Conservation (phyloP, 2,329 filamentous ascomycete genomes). For the Phialemonium atrogriseum region DNA sequence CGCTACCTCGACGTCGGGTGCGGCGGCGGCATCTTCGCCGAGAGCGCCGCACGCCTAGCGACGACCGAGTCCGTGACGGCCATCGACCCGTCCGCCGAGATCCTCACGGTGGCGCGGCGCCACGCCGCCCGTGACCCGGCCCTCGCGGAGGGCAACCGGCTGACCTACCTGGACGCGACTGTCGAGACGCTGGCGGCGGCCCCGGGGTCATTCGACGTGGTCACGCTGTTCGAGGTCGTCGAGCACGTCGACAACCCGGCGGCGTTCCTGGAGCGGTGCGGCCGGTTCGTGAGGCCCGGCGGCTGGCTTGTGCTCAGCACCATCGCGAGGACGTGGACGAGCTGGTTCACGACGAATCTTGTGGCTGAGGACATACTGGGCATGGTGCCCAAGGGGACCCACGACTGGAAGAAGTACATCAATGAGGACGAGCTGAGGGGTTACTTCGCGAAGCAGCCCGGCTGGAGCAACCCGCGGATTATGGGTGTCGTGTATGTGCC, state of each 20-base stretch:
- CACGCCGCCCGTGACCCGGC: conserved; percentile 70
- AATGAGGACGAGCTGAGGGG: conserved; percentile 69
- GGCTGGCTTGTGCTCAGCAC: conserved; percentile 92
- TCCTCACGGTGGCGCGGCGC: conserved; percentile 64
- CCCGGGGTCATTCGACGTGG: conserved; percentile 59
- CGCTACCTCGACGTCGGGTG: conserved; percentile 62
- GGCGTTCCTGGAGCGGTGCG: conserved; percentile 62
- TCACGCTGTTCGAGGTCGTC: conserved; percentile 88
- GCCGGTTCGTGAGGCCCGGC: conserved; percentile 74
- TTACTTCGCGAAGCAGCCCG: conserved; percentile 41
- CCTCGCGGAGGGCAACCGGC: conserved; percentile 35
- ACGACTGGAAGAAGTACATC: conserved; percentile 95
- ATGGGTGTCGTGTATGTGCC: conserved; percentile 89
- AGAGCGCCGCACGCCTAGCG: conserved; percentile 15
- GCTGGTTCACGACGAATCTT: conserved; percentile 87
- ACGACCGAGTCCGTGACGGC: conserved; percentile 59
- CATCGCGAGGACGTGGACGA: conserved; percentile 81
- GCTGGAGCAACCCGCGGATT: conserved; percentile 53
- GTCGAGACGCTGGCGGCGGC: conserved; percentile 60
- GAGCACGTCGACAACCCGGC: conserved; percentile 79
- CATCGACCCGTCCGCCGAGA: conserved; percentile 68
- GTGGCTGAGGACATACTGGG: conserved; percentile 81
- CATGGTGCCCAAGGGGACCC: conserved; percentile 86
- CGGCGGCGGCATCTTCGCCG: conserved; percentile 3
- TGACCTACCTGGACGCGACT: conserved; percentile 67